Conservation (phyloP, 2,329 filamentous ascomycete genomes). For the Ceratocystis lukuohia region DNA sequence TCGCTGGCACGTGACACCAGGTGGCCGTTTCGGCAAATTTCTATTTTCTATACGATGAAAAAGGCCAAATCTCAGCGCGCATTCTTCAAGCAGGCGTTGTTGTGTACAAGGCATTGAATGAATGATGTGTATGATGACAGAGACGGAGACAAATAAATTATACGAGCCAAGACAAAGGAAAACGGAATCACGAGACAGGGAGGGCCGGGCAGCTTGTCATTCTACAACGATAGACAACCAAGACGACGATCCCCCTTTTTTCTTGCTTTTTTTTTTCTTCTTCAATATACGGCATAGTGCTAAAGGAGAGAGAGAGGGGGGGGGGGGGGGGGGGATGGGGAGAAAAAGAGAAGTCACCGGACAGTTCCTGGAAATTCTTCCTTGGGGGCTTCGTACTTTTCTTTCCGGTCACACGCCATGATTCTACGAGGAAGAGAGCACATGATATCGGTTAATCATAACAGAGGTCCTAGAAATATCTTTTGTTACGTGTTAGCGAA, state of each 20-base stretch:
- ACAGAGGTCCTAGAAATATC: slow-evolving; percentile 2
- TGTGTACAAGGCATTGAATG: neutral
- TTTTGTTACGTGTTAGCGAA: slow-evolving; percentile 16
- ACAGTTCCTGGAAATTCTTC: slow-evolving; percentile 78
- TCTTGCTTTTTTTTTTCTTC: neutral
- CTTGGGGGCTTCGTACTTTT: slow-evolving; percentile 69
- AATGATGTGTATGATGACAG: slow-evolving; percentile 15
- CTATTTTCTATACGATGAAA: slow-evolving; percentile 49
- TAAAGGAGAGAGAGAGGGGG: neutral
- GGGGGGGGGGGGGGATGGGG: neutral
- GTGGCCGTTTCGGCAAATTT: slow-evolving; percentile 87
- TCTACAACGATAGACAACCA: slow-evolving; percentile 20
- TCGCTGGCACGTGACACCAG: slow-evolving; percentile 91
- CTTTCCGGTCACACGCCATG: slow-evolving; percentile 84
- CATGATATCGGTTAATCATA: slow-evolving; percentile 11
- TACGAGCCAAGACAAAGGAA: slow-evolving; percentile 11
- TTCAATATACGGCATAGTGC: slow-evolving; percentile 2
- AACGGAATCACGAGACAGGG: slow-evolving; percentile 23
- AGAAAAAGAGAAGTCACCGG: slow-evolving; percentile 34
- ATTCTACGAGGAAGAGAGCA: slow-evolving; percentile 46
- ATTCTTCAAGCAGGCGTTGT: slow-evolving; percentile 19
- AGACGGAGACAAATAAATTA: slow-evolving; percentile 20
- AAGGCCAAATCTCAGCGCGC: slow-evolving; percentile 37
- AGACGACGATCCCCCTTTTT: neutral
- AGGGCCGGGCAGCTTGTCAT: slow-evolving; percentile 19